Base-by-base conservation (phyloP, 1,284 basidiomycete genomes). In the Cryptococcus wingfieldii region DNA sequence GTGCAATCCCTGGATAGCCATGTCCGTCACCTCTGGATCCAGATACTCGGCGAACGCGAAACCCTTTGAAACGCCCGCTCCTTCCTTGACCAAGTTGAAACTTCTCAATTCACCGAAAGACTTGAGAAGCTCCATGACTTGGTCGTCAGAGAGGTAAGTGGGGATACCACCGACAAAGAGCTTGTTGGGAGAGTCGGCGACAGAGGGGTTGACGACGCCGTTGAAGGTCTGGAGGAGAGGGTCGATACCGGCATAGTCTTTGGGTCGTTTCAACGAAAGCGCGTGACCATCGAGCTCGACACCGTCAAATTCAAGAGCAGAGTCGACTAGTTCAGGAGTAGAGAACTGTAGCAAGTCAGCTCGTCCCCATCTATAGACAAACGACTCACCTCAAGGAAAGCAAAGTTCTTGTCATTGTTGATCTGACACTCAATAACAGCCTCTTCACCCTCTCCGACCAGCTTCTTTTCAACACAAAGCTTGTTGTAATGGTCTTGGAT, bases 21-120 rank as follows among this genome's bases (percentile, higher is more conserved):
- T 85, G 63, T 98, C 94, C 48, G 96, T 98, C 55, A 94, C 86
- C 37, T 77, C 78, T 12, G 86, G 79, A 73, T 99, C 96, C 55
- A 89, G 87, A 76, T 98, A 99, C 82, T 98, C 96, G 79, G 93
- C 96, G 80, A 98, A 98, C 0, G 96, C 96, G 76, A 97, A 98
- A 61, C 96, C 96, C 89, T 96, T 97, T n/a, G 90, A 94, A 27
- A 85, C 79, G 43, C 89, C 89, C 60, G 88, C 89, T 42, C 74
- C 74, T 72, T 99, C 96, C 63, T 95, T 88, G 61, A 99, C 95
- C 55, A 99, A 83, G 71, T 98, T 98, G 84, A 99, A 98, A 3
- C 90, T 90, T 72, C 90, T 91, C 53, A 98, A 82, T 65, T 98
- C 95, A 59, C 96, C 96, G 72, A 99, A 99, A 69, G 88, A 90